Conservation (phyloP, 2,329 filamentous ascomycete species). For the Pseudocercospora macadamiae region DNA sequence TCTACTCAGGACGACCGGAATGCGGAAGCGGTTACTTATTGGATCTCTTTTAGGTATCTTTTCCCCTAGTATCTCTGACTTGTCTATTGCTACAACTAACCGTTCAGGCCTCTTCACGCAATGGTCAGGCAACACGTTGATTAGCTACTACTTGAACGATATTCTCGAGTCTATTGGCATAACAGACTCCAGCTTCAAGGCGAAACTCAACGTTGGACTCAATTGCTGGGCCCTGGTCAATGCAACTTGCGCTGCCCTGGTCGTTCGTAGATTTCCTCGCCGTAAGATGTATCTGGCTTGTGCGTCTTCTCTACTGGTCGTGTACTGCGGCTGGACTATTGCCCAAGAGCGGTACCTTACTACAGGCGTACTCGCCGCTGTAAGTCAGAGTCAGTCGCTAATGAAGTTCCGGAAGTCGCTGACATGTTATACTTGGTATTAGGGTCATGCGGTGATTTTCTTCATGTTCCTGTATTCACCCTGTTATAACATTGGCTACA, state of each 20-base stretch:
- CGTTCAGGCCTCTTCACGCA: constrained; percentile 43
- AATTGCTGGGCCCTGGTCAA: constrained; percentile 45
- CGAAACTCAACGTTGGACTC: constrained; percentile 44
- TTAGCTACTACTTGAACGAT: constrained; percentile 35
- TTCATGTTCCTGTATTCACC: constrained; percentile 56
- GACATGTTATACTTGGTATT: neutral
- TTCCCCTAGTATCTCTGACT: too few species aligned
- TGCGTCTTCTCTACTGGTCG: constrained; percentile 47
- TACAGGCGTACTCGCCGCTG: constrained; percentile 37
- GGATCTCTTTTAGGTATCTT: constrained; percentile 39
- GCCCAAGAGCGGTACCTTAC: constrained; percentile 11
- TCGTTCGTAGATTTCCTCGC: constrained; percentile 47
- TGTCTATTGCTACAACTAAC: too few species aligned
- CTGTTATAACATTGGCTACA: constrained; percentile 67
- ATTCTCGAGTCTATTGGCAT: constrained; percentile 44
- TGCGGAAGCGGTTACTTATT: constrained; percentile 43
- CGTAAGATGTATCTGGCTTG: constrained; percentile 48
- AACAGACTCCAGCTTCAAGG: constrained; percentile 38
- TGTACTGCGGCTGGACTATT: constrained; percentile 47
- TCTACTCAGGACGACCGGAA: constrained; percentile 31
- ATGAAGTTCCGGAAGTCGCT: too few species aligned
- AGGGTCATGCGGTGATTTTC: constrained; percentile 46
- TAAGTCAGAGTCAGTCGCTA: neutral
- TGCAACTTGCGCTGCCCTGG: constrained; percentile 43
- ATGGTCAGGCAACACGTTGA: constrained; percentile 46